Evolutionary conservation across 768 basidiomycete species (phyloP), one percentile per base, ranked within the genome.

Genomic region (Suillus occidentalis): DNA sequence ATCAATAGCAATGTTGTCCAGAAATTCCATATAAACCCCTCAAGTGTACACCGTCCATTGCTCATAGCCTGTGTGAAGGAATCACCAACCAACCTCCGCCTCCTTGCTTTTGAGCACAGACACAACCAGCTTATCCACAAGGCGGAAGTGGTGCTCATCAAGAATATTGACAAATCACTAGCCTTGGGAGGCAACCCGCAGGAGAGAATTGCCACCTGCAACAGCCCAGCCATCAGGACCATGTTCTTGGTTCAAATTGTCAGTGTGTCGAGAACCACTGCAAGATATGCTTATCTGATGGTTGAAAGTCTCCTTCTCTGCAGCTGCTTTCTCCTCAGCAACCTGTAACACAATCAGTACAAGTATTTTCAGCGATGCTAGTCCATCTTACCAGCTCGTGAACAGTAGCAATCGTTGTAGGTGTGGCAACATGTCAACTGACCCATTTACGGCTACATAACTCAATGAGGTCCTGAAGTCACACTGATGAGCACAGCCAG

Each of bases 141-240:
- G 84, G 25, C 77, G 78, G 64, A 77, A 78, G 42, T 90, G 89
- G 71, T 89, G 84, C 65, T 83, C 82, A 36, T 83, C 76, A 8
- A 93, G 88, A 34, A 98, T 82, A 22, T 81, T 84, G 61, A 89
- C 60, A 97, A 81, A 76, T 97, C 93, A 28, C 94, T 94, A 59
- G 89, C 93, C 79, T 94, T 92, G 63, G 90, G 78, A 45, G 86
- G 86, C 34, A 87, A 87, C 85, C 28, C 89, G 85, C 40, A 83
- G 63, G 43, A 79, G 77, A 39, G 79, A 74, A 42, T 82, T 61
- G 89, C 87, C 31, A 4, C 25, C 50, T 50, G 50, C 22, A 50
- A 89, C 88, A 42, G 91, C 86, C 95, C 96, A 98, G 22, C 93
- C 93, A 65, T 98, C 95, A 39, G 90, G 84, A 34, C 87, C 88